phyloP scores from a whole-genome alignment of 225 moss, liverwort and hornwort genomes.

The Pleurozium schreberi region DNA sequence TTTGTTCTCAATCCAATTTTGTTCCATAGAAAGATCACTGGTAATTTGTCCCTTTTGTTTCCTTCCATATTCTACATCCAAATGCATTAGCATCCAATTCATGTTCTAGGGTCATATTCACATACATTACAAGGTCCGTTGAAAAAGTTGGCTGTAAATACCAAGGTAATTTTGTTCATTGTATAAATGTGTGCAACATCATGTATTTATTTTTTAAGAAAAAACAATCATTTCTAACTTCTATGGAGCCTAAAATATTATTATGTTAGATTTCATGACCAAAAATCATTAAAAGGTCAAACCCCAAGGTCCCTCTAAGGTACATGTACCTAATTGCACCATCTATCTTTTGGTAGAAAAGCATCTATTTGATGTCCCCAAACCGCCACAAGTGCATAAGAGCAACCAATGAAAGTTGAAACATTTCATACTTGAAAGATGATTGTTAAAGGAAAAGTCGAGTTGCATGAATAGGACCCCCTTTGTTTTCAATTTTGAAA shows the following conservation, averaged over 20 bases:
- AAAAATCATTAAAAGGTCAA: background rate
- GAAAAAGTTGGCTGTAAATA: background rate
- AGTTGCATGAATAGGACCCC: background rate
- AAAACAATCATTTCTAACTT: background rate
- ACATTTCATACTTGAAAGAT: background rate
- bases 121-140: accelerated
- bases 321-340: background rate
- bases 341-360: background rate
- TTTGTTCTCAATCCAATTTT: background rate
- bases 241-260: background rate
- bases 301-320: no score
- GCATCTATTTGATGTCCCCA: background rate
- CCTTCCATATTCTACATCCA: background rate
- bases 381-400: background rate
- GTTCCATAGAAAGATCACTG: accelerated
- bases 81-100: background rate
- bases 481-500: background rate
- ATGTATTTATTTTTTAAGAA: background rate
- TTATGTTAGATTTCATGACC: no score
- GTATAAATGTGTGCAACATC: background rate
- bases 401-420: background rate
- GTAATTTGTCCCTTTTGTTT: accelerated
- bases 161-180: background rate
- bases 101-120: accelerated
- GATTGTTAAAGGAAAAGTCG: accelerated